phyloP scores from a whole-genome alignment of 2,329 filamentous ascomycete species.

The Coniochaeta hoffmannii region DNA sequence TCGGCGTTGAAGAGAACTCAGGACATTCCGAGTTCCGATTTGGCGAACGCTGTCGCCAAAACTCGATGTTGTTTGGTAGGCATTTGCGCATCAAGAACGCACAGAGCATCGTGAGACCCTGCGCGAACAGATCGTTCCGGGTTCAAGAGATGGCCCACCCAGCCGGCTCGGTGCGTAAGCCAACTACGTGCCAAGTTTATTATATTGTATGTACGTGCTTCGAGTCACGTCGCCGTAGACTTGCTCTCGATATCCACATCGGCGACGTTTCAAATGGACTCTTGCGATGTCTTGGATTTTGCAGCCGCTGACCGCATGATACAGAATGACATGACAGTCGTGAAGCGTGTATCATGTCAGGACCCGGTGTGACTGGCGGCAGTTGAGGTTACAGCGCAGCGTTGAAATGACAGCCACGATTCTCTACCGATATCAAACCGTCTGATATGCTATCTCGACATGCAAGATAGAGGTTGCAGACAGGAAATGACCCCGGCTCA shows the following conservation, averaged over 20 bases:
- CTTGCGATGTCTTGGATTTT: background rate
- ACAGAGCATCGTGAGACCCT: background rate
- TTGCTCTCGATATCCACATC: background rate
- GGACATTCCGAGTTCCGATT: background rate
- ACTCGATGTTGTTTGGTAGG: background rate
- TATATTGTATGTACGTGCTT: no score
- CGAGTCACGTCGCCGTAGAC: background rate
- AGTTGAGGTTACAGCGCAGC: background rate
- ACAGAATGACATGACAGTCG: background rate
- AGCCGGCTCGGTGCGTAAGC: background rate
- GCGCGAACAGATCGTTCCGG: background rate
- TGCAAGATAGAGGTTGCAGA: background rate
- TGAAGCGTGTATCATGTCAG: background rate
- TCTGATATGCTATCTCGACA: background rate
- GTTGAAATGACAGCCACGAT: background rate
- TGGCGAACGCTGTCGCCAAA: background rate
- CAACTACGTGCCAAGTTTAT: no score
- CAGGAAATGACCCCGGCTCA: background rate
- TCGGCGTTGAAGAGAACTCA: background rate
- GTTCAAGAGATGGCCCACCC: background rate
- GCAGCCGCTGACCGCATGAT: no score
- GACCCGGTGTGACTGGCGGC: background rate
- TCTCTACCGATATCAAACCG: background rate
- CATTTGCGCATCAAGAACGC: background rate
- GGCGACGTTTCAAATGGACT: background rate